Base-by-base conservation (phyloP, 2,329 filamentous ascomycete genomes). In the Clarireedia hainanense region DNA sequence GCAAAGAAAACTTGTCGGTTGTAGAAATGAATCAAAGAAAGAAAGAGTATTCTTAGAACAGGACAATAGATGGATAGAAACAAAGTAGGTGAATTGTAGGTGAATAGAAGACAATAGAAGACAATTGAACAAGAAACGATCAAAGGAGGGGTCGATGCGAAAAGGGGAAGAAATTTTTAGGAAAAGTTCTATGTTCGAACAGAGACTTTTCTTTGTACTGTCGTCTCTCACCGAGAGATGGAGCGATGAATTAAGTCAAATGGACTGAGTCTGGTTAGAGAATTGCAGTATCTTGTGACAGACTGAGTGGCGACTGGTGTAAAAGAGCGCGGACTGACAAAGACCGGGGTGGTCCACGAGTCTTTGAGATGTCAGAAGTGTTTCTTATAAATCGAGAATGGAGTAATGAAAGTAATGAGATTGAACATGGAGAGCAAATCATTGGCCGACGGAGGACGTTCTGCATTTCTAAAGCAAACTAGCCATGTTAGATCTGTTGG, bases 201-300 rank as follows among this genome's bases (percentile, higher is more conserved):
- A 34, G 30, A 34, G 17, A 9, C 39, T 45, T 37, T 47, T 15
- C 37, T 55, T 55, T 55, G 52, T 50, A 50, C 47, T 50, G 20
- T 15, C 15, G 10, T 34, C 30, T 34, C 30, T 34, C 10, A 3
- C 10, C 27, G 10, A 30, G 27, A 9, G 27, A 30, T 9, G 27
- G 27, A 30, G 27, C 27, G 27, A 30, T 30, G 27, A 9, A 30
- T 3, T 3, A 30, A 30, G 27, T 6, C 27, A 30, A 30, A 30
- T 30, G 27, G 27, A 30, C 6, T 20, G 42, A 20, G 20, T 9
- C 10, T 45, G 20, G 15, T 5, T 45, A 45, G 20, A 45, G 10
- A 17, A 17, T 20, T n/a, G 20, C 14, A 45, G 42, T 42, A 4
- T 42, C 7, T n/a, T 42, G 17, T 20, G 39, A 9, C 17, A 42